Percentiles rank a stretch among this genome's conserved stretches.
These are phyloP conservation scores for Cadophora gregata DNA, from an alignment of 2,329 filamentous ascomycete genomes.

Conservation along the genomic window DNA sequence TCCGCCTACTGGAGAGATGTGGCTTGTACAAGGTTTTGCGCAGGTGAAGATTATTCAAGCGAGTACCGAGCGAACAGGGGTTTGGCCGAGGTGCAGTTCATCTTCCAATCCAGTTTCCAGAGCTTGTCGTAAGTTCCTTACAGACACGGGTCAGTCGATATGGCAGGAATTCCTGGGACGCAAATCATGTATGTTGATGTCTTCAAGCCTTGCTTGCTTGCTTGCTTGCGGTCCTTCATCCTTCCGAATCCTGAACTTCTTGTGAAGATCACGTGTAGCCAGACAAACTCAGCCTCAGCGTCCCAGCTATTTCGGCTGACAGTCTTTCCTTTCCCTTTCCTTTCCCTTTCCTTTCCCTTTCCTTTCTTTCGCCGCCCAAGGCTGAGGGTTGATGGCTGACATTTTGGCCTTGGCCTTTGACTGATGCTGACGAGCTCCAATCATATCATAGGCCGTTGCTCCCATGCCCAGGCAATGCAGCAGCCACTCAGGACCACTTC, in stretches of 20 bases:
- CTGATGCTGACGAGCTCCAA: conserved; percentile 2
- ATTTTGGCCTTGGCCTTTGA: conserved; percentile 14
- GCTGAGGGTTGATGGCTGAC: conserved; percentile 12
- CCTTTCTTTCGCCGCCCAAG: conserved; percentile 6
- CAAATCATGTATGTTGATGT: conserved; percentile 4
- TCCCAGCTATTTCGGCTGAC: conserved; percentile 7
- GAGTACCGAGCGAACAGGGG: not conserved
- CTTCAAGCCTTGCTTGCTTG: conserved; percentile 14
- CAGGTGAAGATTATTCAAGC: not conserved
- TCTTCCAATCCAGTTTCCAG: not conserved
- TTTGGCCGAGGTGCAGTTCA: not conserved
- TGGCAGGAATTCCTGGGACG: not conserved
- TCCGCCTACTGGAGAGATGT: not conserved
- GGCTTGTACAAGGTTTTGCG: conserved; percentile 13
- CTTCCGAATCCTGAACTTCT: not conserved
- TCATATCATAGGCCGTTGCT: not conserved
- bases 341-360: too few relatives aligned
- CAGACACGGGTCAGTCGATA: conserved; percentile 1
- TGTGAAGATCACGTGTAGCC: conserved; percentile 1
- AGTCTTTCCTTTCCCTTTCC: too few relatives aligned
- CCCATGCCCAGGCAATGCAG: not conserved
- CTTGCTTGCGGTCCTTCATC: conserved; percentile 12
- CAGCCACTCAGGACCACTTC: conserved; percentile 5
- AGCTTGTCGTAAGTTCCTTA: not conserved
- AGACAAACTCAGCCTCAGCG: not conserved